Percentiles rank a stretch among this genome's conserved stretches.
Evolutionary conservation across 2,329 filamentous ascomycete genomes (phyloP).

Genomic region (Ambrosiella beaveri): DNA sequence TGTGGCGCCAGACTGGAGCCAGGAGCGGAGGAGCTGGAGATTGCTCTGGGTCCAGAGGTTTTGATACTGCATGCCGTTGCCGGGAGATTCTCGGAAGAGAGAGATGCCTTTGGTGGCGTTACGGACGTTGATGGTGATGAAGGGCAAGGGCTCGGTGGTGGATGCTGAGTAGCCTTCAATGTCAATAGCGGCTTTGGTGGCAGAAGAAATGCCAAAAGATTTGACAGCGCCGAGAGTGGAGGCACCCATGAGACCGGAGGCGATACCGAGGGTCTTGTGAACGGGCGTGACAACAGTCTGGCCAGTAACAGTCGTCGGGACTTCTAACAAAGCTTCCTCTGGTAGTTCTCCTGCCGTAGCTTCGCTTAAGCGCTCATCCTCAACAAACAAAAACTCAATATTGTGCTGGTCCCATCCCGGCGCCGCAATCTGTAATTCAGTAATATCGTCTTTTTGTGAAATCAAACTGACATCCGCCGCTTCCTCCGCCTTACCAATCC

Average conservation of each 20-base stretch:
- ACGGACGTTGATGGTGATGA: constrained; percentile 45
- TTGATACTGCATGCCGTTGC: constrained; percentile 56
- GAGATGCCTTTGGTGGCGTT: constrained; percentile 45
- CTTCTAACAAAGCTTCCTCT: constrained; percentile 53
- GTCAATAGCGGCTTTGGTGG: constrained; percentile 40
- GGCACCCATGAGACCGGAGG: constrained; percentile 53
- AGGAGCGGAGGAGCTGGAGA: constrained; percentile 44
- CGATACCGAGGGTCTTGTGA: constrained; percentile 62
- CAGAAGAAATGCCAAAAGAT: constrained; percentile 22
- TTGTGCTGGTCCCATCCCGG: constrained; percentile 42
- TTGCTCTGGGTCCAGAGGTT: constrained; percentile 58
- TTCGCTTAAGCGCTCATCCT: constrained; percentile 26
- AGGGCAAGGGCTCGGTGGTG: constrained; percentile 24
- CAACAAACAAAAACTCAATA: constrained; percentile 45
- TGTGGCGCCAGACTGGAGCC: constrained; percentile 38
- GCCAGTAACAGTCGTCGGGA: background rate
- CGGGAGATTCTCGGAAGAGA: constrained; percentile 50
- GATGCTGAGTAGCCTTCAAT: constrained; percentile 28
- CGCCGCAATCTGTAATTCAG: constrained; percentile 45
- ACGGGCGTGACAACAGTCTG: constrained; percentile 44
- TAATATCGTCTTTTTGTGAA: constrained; percentile 14
- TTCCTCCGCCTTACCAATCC: constrained; percentile 26
- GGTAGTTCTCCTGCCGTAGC: constrained; percentile 20
- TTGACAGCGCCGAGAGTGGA: constrained; percentile 32
- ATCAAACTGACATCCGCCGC: constrained; percentile 16